Conservation (phyloP, 169 alveolate species). For the Theileria annulata region DNA sequence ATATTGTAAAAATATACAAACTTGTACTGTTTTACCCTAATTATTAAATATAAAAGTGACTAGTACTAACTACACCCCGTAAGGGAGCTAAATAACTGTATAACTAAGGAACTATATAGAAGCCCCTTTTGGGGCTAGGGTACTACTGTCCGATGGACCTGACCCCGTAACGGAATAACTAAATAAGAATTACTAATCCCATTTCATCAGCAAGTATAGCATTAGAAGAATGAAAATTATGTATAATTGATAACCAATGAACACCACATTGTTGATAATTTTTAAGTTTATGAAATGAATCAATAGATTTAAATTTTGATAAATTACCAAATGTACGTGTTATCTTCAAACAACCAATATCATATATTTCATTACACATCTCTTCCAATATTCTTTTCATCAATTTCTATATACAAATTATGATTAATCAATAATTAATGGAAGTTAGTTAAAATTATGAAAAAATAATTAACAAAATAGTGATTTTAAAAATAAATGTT, state of each 20-base stretch:
- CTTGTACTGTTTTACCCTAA: conserved; percentile 87
- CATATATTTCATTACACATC: background rate
- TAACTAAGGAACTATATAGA: too few species aligned
- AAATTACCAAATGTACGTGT: conserved; percentile 32
- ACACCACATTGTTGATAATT: conserved; percentile 86
- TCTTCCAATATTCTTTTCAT: background rate
- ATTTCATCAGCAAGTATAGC: conserved; percentile 89
- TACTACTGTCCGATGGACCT: too few species aligned
- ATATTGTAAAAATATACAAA: conserved; percentile 77
- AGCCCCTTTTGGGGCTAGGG: background rate
- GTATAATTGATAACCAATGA: conserved; percentile 82
- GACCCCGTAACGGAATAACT: background rate
- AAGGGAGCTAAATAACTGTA: too few species aligned
- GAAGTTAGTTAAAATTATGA: too few species aligned
- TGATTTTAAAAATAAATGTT: too few species aligned
- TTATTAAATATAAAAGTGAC: background rate
- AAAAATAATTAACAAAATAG: too few species aligned
- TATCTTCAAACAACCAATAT: conserved; percentile 34
- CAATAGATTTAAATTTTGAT: conserved; percentile 7
- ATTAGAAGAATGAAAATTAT: conserved; percentile 68
- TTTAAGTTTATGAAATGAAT: conserved; percentile 68
- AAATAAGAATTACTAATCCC: too few species aligned
- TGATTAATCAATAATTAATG: too few species aligned
- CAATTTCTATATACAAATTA: background rate
- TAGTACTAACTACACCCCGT: background rate